Percentiles rank a stretch among this genome's conserved stretches.
These are phyloP conservation scores for Zygoascus bituminiphila DNA, from an alignment of 805 yeast species.

Conservation along the genomic window DNA sequence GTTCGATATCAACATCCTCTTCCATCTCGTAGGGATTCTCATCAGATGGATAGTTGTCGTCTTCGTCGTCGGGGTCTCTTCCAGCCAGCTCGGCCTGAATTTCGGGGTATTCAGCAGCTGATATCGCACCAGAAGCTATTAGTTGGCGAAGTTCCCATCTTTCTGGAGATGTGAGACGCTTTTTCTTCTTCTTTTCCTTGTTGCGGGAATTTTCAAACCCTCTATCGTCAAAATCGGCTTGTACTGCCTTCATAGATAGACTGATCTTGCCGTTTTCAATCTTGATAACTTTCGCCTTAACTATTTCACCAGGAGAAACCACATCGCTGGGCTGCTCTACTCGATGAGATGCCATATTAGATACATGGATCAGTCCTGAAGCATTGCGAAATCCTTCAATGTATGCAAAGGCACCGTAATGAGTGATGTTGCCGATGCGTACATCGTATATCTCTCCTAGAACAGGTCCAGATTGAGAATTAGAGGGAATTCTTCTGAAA, in stretches of 20 bases:
- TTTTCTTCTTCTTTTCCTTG: slow-evolving; percentile 19
- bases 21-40: slow-evolving; percentile 32
- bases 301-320: slow-evolving; percentile 48
- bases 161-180: slow-evolving; percentile 72
- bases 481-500: background rate
- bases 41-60: slow-evolving; percentile 11
- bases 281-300: slow-evolving; percentile 51
- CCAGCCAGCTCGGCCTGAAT: slow-evolving; percentile 35
- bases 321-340: slow-evolving; percentile 53
- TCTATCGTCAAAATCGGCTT: slow-evolving; percentile 24
- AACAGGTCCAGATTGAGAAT: slow-evolving; percentile 22
- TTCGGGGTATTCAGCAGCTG: slow-evolving; percentile 63
- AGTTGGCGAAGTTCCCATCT: slow-evolving; percentile 84
- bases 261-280: slow-evolving; percentile 40
- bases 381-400: slow-evolving; percentile 33
- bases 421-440: slow-evolving; percentile 45
- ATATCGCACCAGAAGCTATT: slow-evolving; percentile 67
- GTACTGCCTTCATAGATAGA: slow-evolving; percentile 57
- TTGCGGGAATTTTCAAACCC: background rate
- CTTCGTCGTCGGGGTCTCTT: slow-evolving; percentile 4
- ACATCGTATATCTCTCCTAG: slow-evolving; percentile 52
- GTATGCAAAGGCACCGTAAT: slow-evolving; percentile 73
- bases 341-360: slow-evolving; percentile 49
- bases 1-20: slow-evolving; percentile 63
- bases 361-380: slow-evolving; percentile 56